Base-by-base conservation (phyloP, 2,329 filamentous ascomycete genomes). In the Aspergillus sp. region DNA sequence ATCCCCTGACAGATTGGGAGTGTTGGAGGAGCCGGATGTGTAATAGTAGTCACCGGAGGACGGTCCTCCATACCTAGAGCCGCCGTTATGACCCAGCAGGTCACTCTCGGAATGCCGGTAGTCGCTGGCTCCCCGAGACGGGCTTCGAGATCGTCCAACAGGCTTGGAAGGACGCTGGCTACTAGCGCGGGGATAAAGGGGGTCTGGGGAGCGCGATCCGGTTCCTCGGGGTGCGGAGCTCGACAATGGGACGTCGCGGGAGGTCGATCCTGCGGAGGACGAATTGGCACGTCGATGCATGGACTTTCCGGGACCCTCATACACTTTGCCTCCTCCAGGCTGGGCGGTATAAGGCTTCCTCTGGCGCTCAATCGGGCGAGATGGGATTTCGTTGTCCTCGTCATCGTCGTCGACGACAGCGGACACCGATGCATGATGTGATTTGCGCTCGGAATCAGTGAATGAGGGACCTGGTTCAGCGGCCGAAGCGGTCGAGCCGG, bases 311-410 rank as follows among this genome's bases (percentile, higher is more conserved):
- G 58, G 11, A n/a, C 76, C 76, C 14, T 78, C 75, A 53, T 84
- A 81, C 3, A 75, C 65, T 64, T 84, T 87, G 7, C 83, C 84
- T 22, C 71, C 74, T 9, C 83, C 83, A 14, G 83, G 82, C 20
- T 80, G 79, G 1, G 79, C 80, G 22, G 71, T 74, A 61, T 88
- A 88, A 0, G 85, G 85, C 54, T 87, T 82, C 35, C 85, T 75
- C 60, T 87, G 82, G 5, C 85, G 80, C 62, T 88, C 85, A 44
- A 87, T 80, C 1, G 82, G 81, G 1, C 78, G 73, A 0, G 74
- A 64, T 0, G 76, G 67, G 1, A 72, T 66, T 13, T 65, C 56
- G 24, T 74, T 72, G n/a, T 77, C 70, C 17, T 67, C 68, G 17
- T 70, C 74, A 19, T 72, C 69, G 35, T 69, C 73, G 16, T 72